Evolutionary conservation across 2,329 filamentous ascomycete species (phyloP), one percentile per base, ranked within the genome.

Genomic region (Arachnopeziza araneosa): DNA sequence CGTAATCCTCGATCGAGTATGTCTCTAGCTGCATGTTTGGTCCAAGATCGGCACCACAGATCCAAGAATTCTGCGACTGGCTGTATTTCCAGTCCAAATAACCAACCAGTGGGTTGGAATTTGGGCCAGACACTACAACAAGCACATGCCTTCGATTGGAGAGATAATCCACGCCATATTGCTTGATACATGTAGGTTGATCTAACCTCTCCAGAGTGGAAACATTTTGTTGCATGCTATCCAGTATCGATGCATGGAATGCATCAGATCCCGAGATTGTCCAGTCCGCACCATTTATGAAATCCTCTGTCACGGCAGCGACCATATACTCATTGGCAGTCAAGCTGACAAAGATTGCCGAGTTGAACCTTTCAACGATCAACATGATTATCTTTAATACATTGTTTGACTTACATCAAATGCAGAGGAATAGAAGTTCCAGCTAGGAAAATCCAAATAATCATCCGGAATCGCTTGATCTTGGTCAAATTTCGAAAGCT

Each of bases 401-500:
- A 21, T n/a, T 52, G 2, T 2, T 50, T 19, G 12, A 36, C 55
- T 57, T 61, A 67, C 66, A 69, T 61, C 7, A 69, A 50, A 60
- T 69, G 67, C n/a, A 69, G 57, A 14, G 67, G 67, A 14, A 65
- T 54, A 0, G 67, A 69, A 23, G 60, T 65, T 1, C 58, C 51
- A 17, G 59, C 63, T 44, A 69, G 60, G 19, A 65, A n/a, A 19
- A 61, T 19, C 65, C 63, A 66, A 7, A 69, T 50, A 21, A 62
- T 22, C 36, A 64, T 56, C 17, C 60, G 57, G 14, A n/a, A 36
- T 53, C 52, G 54, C 17, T 53, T 32, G 14, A 66, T 65, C 26
- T 62, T 56, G 51, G 26, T 54, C 14, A 77, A 36, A 60, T 78
- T 79, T 0, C 75, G 69, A 3, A 74, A 36, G 32, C 75, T 78